Evolutionary conservation across 2,329 filamentous ascomycete genomes (phyloP).

Genomic region (Dactylellina leptospora): DNA sequence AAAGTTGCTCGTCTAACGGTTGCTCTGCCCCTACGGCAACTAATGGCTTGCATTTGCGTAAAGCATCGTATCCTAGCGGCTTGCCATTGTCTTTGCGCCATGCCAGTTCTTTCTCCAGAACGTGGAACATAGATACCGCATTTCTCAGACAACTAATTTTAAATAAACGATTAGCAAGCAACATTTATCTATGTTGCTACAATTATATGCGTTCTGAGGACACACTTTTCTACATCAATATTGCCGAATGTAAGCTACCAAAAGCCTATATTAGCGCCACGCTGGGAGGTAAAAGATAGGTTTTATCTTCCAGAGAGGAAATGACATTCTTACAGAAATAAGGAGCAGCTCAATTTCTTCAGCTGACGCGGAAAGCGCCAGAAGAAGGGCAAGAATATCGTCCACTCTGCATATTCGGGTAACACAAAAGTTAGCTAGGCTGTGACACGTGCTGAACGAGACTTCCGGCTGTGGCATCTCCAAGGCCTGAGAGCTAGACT

Average conservation of each 20-base stretch:
- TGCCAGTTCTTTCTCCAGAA: conserved; percentile 84
- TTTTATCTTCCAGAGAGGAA: not conserved
- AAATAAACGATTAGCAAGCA: not conserved
- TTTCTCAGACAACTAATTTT: conserved; percentile 79
- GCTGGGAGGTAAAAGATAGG: not conserved
- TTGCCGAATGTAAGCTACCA: conserved; percentile 82
- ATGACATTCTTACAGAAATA: conserved; percentile 71
- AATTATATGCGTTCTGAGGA: conserved; percentile 7
- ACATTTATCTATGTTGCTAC: not conserved
- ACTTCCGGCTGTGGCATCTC: not conserved
- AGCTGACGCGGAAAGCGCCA: conserved; percentile 80
- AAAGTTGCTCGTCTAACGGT: conserved; percentile 80
- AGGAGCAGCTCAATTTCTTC: conserved; percentile 87
- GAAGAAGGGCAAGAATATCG: conserved; percentile 85
- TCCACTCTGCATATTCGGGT: conserved; percentile 73
- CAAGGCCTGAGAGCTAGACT: not conserved
- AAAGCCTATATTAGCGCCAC: not conserved
- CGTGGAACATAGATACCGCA: conserved; percentile 87
- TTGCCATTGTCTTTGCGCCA: conserved; percentile 79
- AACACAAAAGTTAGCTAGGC: conserved; percentile 38
- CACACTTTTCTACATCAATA: conserved; percentile 81
- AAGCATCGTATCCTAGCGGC: conserved; percentile 74
- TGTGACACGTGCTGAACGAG: not conserved
- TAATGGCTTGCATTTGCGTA: conserved; percentile 78
- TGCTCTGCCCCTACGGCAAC: conserved; percentile 87